Conservation (phyloP, 2,329 filamentous ascomycete species). For the Stagonosporopsis vannaccii region DNA sequence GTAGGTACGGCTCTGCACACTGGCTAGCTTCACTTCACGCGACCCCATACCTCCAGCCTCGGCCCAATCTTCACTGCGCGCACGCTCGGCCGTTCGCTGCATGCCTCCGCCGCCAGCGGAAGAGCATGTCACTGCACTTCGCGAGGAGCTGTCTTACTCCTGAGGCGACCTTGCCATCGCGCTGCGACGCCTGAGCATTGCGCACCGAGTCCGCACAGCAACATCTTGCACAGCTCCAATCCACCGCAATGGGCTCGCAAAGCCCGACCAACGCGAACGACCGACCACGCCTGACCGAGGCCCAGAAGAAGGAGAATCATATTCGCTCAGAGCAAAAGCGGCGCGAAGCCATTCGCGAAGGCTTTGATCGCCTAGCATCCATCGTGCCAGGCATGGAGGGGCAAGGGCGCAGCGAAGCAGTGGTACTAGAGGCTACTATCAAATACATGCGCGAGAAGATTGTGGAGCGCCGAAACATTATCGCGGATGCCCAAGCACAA, state of each 20-base stretch:
- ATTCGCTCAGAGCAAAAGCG: constrained; percentile 73
- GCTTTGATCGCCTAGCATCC: constrained; percentile 81
- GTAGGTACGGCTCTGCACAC: background rate
- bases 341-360: constrained; percentile 77
- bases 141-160: constrained; percentile 2
- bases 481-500: constrained; percentile 45
- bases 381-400: constrained; percentile 84
- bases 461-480: constrained; percentile 44
- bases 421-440: constrained; percentile 71
- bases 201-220: background rate
- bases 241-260: constrained; percentile 34
- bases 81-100: constrained; percentile 1
- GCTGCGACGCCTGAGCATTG: background rate
- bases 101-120: constrained; percentile 9
- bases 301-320: constrained; percentile 77
- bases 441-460: constrained; percentile 54
- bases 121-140: constrained; percentile 17
- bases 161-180: background rate
- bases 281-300: constrained; percentile 71
- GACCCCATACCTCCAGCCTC: background rate
- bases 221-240: background rate
- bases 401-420: constrained; percentile 82
- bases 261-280: constrained; percentile 50
- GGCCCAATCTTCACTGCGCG: background rate
- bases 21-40: background rate